Evolutionary conservation across 768 basidiomycete genomes (phyloP).

Genomic region (Mycena latifolia): DNA sequence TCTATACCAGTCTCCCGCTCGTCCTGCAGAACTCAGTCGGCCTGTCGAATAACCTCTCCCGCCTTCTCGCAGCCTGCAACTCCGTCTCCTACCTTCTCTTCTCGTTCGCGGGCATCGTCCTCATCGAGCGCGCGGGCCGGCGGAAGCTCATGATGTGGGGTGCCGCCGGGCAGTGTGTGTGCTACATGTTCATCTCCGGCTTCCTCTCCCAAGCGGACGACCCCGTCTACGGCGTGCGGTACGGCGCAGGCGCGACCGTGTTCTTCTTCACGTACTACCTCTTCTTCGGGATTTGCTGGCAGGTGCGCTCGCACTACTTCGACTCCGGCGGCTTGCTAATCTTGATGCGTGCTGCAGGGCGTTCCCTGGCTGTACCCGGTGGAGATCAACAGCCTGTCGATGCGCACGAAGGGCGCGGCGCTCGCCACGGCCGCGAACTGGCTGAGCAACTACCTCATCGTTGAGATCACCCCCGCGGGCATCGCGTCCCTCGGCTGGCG

Average conservation of each 20-base stretch:
- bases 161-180: constrained; percentile 62
- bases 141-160: constrained; percentile 68
- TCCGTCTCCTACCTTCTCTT: constrained; percentile 64
- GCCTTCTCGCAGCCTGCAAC: constrained; percentile 65
- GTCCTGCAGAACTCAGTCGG: constrained; percentile 66
- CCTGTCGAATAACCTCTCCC: constrained; percentile 60
- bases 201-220: constrained; percentile 53
- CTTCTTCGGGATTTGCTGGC: constrained; percentile 66
- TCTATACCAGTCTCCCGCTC: constrained; percentile 52
- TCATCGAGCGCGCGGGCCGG: constrained; percentile 63
- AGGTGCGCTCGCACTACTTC: constrained; percentile 46
- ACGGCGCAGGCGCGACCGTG: constrained; percentile 57
- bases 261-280: constrained; percentile 67
- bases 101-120: constrained; percentile 57
- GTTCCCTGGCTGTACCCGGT: constrained; percentile 65
- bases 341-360: constrained; percentile 48
- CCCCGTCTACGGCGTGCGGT: constrained; percentile 46
- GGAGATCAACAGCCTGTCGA: constrained; percentile 63
- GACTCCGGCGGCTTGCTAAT: neutral
- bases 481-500: constrained; percentile 62
- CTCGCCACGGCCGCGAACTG: constrained; percentile 63
- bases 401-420: constrained; percentile 64
- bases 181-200: constrained; percentile 58
- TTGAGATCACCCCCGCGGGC: constrained; percentile 61
- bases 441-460: constrained; percentile 66